These are phyloP conservation scores for Amanita fuliginea DNA, from an alignment of 768 basidiomycete species.

Conservation along the genomic window DNA sequence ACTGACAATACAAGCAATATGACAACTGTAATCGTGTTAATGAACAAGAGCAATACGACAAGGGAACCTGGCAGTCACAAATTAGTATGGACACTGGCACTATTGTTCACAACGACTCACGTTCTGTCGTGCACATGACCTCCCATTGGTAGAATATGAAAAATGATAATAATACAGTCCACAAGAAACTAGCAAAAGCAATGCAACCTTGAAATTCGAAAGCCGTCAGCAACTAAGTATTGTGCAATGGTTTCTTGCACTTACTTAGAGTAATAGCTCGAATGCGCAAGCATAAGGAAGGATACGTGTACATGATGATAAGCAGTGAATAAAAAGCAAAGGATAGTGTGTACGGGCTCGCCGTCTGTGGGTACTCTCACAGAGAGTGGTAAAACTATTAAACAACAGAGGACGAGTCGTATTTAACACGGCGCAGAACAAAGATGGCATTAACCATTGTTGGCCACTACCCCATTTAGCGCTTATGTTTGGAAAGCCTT, in stretches of 20 bases:
- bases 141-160: conserved; percentile 37
- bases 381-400: not conserved
- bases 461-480: not conserved
- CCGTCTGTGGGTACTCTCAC: conserved; percentile 2
- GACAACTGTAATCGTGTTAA: conserved; percentile 27
- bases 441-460: not conserved
- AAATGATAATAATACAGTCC: conserved; percentile 35
- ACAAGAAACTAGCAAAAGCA: conserved; percentile 32
- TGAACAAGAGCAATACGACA: conserved; percentile 31
- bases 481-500: conserved; percentile 14
- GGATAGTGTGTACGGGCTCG: not conserved
- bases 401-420: not conserved
- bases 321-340: not conserved
- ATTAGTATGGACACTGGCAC: not conserved
- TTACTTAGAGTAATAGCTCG: not conserved
- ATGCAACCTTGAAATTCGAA: conserved; percentile 32
- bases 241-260: not conserved
- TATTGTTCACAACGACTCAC: conserved; percentile 16
- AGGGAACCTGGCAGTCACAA: conserved; percentile 25
- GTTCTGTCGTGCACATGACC: conserved; percentile 28
- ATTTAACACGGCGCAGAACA: not conserved
- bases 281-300: conserved; percentile 1
- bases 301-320: not conserved
- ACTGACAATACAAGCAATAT: conserved; percentile 32
- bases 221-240: not conserved